Percentiles rank a stretch among this genome's conserved stretches.
Evolutionary conservation across 225 moss, liverwort and hornwort genomes (phyloP).

Genomic region (Bryum argenteum): DNA sequence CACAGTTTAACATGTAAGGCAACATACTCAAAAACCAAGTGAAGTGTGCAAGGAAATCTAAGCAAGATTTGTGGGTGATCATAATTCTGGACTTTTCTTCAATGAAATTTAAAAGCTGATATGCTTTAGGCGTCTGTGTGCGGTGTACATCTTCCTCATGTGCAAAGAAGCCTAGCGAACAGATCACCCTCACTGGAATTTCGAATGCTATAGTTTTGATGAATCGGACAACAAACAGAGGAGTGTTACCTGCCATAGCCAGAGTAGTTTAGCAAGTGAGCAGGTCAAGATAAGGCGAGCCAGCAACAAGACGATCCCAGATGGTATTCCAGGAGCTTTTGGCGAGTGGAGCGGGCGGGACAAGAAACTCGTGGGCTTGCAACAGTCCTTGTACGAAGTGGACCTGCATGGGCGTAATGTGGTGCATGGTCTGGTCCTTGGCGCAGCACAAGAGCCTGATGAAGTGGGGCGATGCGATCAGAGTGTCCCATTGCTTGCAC

Average conservation of each 20-base stretch:
- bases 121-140: background rate
- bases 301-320: conserved; percentile 42
- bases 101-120: too few species aligned
- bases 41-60: too few species aligned
- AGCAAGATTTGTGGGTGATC: too few species aligned
- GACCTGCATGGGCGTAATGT: conserved; percentile 37
- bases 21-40: too few species aligned
- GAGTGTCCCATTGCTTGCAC: conserved; percentile 38
- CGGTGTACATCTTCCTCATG: conserved; percentile 3
- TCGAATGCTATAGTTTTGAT: background rate
- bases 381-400: conserved; percentile 37
- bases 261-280: background rate
- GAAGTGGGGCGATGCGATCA: conserved; percentile 39
- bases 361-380: conserved; percentile 28
- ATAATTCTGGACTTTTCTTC: too few species aligned
- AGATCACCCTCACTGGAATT: background rate
- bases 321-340: conserved; percentile 39
- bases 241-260: conserved; percentile 14
- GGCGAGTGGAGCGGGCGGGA: conserved; percentile 1
- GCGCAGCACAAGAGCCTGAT: conserved; percentile 43
- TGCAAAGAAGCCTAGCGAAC: background rate
- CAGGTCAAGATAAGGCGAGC: background rate
- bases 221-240: too few species aligned
- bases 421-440: conserved; percentile 38
- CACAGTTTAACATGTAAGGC: too few species aligned